Evolutionary conservation across 2,329 filamentous ascomycete species (phyloP).

Genomic region (Talaromyces sp.): DNA sequence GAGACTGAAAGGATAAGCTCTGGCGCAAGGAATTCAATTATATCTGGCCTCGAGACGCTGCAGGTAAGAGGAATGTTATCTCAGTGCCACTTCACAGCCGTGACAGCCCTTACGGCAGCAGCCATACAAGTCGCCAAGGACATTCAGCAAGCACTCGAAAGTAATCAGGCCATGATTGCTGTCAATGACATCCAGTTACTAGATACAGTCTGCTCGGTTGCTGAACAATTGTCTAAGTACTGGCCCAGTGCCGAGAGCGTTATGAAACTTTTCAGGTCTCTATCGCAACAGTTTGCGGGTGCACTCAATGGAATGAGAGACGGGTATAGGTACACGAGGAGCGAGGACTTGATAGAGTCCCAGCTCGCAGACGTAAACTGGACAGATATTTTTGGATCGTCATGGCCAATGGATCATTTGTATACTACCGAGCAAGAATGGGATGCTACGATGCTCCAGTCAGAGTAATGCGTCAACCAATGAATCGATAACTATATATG

Average conservation of each 20-base stretch:
- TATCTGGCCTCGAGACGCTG: neutral
- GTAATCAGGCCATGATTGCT: neutral
- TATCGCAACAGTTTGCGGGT: neutral
- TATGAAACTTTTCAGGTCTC: neutral
- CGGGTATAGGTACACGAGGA: neutral
- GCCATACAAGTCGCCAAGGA: neutral
- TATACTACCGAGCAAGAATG: neutral
- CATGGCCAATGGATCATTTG: neutral
- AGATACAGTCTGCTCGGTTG: neutral
- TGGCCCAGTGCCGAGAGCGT: neutral
- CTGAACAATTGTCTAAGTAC: neutral
- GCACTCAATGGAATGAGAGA: neutral
- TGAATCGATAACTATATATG: no score
- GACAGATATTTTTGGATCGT: neutral
- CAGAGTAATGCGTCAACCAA: no score
- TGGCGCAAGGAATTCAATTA: neutral
- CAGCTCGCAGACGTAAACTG: neutral
- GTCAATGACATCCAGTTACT: neutral
- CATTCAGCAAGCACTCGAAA: neutral
- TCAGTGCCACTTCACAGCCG: neutral
- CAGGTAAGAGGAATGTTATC: neutral
- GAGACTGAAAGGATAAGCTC: neutral
- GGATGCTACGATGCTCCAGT: neutral
- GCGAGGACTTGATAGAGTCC: neutral
- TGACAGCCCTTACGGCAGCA: neutral